Evolutionary conservation across 768 basidiomycete species (phyloP).

Genomic region (Auriscalpium vulgare): DNA sequence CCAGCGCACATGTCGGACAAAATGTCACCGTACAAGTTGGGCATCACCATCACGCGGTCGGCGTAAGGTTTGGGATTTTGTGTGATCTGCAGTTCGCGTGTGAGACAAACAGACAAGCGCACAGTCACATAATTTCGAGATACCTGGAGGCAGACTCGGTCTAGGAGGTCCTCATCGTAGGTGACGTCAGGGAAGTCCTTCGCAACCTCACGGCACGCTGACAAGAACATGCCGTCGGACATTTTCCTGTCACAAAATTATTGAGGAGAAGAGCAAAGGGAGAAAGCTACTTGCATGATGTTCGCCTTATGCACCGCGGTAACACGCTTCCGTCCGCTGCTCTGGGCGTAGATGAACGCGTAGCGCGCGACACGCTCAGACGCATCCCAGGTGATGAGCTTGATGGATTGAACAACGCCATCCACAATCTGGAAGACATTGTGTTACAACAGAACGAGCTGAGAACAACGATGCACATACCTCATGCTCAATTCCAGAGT

Average conservation of each 20-base stretch:
- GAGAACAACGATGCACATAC: slow-evolving; percentile 30
- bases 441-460: slow-evolving; percentile 3
- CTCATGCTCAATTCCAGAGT: slow-evolving; percentile 99
- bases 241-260: slow-evolving; percentile 71
- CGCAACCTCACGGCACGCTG: slow-evolving; percentile 92
- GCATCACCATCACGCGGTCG: slow-evolving; percentile 99
- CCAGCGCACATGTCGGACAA: slow-evolving; percentile 98
- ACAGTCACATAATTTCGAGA: slow-evolving; percentile 8
- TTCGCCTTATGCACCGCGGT: slow-evolving; percentile 99
- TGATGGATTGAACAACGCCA: slow-evolving; percentile 98
- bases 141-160: slow-evolving; percentile 91
- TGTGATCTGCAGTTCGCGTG: slow-evolving; percentile 48
- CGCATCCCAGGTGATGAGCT: slow-evolving; percentile 98
- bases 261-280: slow-evolving; percentile 1
- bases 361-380: slow-evolving; percentile 98
- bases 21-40: slow-evolving; percentile 94
- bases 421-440: slow-evolving; percentile 65
- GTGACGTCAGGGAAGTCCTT: slow-evolving; percentile 90
- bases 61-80: slow-evolving; percentile 90
- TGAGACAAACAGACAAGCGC: not conserved
- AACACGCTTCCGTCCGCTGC: slow-evolving; percentile 80
- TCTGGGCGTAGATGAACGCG: slow-evolving; percentile 95
- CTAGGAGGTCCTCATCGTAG: slow-evolving; percentile 96
- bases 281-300: slow-evolving; percentile 64
- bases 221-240: slow-evolving; percentile 99